Evolutionary conservation across 2,329 filamentous ascomycete species (phyloP), one percentile per base, ranked within the genome.

Genomic region (Calonectria naviculata): DNA sequence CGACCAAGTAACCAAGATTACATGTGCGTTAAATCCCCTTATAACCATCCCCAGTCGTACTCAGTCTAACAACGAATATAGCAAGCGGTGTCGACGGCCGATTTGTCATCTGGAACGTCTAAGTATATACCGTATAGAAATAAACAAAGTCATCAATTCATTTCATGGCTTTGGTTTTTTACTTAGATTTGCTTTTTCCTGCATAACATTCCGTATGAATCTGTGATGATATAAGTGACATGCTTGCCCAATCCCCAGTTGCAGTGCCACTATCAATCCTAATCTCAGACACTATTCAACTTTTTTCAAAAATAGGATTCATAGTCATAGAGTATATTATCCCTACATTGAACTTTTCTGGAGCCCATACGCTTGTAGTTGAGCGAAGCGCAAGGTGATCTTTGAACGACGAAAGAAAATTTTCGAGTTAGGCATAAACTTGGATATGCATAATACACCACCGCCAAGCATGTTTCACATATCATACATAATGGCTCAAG

Each of bases 81-180:
- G 93, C 93, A 74, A 95, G 92, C 82, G 94, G 94, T 75, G 93
- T 97, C 65, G 94, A 97, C 81, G 94, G 94, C 73, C 91, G 94
- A 79, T 87, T 97, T 76, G 94, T 96, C 62, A 90, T 97, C 76
- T 97, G 94, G 94, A 88, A 88, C 75, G 86, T 88, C 63, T 95
- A 90, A 81, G 68, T 29, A 70, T 54, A 49, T 26, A 28, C 67
- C 24, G 15, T 68, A 67, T 68, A 66, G 54, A 61, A 41, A 38
- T 60, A 6, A 64, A 65, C 44, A 68, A 54, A 17, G 24, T 29
- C 56, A 60, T 17, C 31, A 26, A 19, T 5, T 17, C 21, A 17
- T 34, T 34, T 8, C 21, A 8, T 12, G 4, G 17, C 21, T 31
- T 24, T 19, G 49, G 17, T 21, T 26, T 56, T 38, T 24, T 24